Conservation (phyloP, 148 eudicot genomes). For the Persicaria maculosa region DNA sequence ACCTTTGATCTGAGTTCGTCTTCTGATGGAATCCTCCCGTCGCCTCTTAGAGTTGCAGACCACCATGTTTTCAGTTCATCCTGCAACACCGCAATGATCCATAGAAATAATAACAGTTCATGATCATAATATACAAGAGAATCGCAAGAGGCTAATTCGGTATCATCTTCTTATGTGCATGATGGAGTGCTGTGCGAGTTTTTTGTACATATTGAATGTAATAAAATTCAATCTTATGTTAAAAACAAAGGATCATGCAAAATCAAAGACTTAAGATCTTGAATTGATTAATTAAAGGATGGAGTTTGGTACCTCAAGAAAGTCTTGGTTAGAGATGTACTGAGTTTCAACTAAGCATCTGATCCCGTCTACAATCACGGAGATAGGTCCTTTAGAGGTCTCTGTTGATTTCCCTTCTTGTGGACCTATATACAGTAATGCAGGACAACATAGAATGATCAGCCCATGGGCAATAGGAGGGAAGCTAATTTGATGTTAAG, state of each 20-base stretch:
- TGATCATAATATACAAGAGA: no score
- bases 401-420: conserved; percentile 23
- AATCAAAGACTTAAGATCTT: no score
- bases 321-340: conserved; percentile 55
- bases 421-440: conserved; percentile 19
- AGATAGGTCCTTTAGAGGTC: conserved; percentile 28
- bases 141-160: no score
- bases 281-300: not conserved
- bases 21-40: conserved; percentile 34
- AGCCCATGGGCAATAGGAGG: not conserved
- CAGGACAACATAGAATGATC: not conserved
- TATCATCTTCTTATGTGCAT: no score
- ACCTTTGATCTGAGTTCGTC: conserved; percentile 21
- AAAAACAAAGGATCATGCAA: no score
- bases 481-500: not conserved
- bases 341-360: conserved; percentile 45
- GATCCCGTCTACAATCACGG: conserved; percentile 36
- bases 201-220: no score
- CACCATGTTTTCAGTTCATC: conserved; percentile 57
- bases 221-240: no score
- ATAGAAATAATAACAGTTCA: not conserved
- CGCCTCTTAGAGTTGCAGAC: conserved; percentile 23
- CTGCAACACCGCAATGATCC: conserved; percentile 15
- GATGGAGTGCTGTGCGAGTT: no score
- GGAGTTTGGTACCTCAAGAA: conserved; percentile 37